Evolutionary conservation across 176 grass and related monocot species (phyloP).

Genomic region (Olyra latifolia): DNA sequence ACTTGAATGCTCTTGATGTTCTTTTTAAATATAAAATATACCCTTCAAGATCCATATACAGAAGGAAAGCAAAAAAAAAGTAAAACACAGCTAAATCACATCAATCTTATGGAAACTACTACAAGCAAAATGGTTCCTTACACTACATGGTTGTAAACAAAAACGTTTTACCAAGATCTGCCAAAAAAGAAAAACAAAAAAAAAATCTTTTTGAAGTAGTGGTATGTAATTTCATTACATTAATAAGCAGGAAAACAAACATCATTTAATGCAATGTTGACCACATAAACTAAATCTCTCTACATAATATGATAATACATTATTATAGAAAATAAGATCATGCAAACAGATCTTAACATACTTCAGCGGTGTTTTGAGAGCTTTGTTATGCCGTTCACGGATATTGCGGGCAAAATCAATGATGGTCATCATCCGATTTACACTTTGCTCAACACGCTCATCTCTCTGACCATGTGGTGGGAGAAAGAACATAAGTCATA

Average conservation of each 20-base stretch:
- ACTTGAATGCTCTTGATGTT: not conserved
- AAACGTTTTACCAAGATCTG: not conserved
- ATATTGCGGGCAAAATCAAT: constrained; percentile 97
- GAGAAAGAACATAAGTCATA: constrained; percentile 15
- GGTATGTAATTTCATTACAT: not conserved
- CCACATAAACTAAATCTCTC: not conserved
- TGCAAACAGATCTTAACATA: constrained; percentile 39
- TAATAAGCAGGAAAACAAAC: not conserved
- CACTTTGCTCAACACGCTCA: constrained; percentile 96
- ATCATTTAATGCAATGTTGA: constrained; percentile 1
- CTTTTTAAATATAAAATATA: not conserved
- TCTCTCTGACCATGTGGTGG: constrained; percentile 69
- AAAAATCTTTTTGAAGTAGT: not conserved
- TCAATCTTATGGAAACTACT: not conserved
- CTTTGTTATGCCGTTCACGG: constrained; percentile 86
- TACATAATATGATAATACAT: not conserved
- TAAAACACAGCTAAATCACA: not conserved
- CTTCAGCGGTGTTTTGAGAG: constrained; percentile 98
- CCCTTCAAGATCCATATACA: constrained; percentile 2
- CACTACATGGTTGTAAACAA: not conserved
- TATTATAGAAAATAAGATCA: not conserved
- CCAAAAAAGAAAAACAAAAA: not conserved
- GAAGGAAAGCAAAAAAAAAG: not conserved
- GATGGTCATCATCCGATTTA: constrained; percentile 95
- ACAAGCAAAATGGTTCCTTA: not conserved